phyloP scores from a whole-genome alignment of 2,329 filamentous ascomycete genomes.

The Sporothrix curviconia region DNA sequence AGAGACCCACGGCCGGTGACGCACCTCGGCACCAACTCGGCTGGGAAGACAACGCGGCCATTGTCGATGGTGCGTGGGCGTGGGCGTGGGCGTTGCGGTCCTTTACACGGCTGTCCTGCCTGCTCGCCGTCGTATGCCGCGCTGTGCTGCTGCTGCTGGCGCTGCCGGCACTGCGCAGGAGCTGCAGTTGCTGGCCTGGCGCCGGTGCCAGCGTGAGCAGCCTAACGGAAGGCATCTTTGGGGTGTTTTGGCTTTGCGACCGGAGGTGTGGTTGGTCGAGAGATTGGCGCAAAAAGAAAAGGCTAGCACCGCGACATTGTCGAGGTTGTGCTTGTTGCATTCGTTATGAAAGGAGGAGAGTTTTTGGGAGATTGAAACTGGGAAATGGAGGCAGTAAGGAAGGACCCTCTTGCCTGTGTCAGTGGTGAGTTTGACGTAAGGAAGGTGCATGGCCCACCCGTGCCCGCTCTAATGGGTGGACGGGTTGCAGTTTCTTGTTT shows the following conservation, averaged over 20 bases:
- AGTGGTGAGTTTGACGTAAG: not conserved
- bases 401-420: not conserved
- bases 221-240: slow-evolving; percentile 13
- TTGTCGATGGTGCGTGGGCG: not conserved
- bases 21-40: slow-evolving; percentile 5
- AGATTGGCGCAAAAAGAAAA: not conserved
- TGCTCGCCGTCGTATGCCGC: not conserved
- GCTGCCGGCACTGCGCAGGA: slow-evolving; percentile 14
- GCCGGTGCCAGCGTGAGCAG: slow-evolving; percentile 14
- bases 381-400: slow-evolving; percentile 1
- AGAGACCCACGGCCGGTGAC: not conserved
- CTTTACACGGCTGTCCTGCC: not conserved
- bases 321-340: too few species aligned
- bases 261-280: not conserved
- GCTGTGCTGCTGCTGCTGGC: not conserved
- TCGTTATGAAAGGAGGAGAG: not conserved
- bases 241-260: too few species aligned
- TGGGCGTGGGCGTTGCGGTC: not conserved
- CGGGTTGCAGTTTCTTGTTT: slow-evolving; percentile 8
- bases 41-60: not conserved
- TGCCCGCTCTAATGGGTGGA: not conserved
- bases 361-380: not conserved
- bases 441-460: not conserved
- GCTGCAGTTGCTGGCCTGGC: slow-evolving; percentile 11
- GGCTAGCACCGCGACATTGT: too few species aligned